Evolutionary conservation across 2,329 filamentous ascomycete species (phyloP).

Genomic region (Septoria linicola): DNA sequence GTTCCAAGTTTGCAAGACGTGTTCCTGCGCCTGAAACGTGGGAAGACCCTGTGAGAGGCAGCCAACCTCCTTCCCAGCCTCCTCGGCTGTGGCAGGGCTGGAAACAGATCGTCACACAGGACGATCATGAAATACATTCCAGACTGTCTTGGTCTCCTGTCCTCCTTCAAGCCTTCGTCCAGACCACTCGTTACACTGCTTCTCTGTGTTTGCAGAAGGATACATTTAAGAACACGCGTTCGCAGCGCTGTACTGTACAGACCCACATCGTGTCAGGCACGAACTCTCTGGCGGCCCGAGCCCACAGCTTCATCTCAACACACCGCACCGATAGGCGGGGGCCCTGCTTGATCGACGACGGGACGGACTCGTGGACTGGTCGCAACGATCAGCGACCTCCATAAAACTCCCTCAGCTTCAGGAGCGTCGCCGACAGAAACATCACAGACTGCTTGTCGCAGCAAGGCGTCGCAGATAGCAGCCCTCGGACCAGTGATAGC

Average conservation of each 20-base stretch:
- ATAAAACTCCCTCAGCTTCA: not conserved
- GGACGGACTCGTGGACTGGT: not conserved
- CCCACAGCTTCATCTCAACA: not conserved
- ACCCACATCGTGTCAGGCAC: not conserved
- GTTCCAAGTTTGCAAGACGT: no score
- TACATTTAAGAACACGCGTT: no score
- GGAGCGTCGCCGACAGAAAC: not conserved
- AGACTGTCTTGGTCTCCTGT: no score
- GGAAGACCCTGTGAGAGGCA: not conserved
- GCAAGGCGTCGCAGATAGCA: not conserved
- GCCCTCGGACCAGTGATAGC: not conserved
- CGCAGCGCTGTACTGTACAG: no score
- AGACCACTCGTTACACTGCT: no score
- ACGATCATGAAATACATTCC: no score
- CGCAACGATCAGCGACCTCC: slow-evolving; percentile 3
- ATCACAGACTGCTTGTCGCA: not conserved
- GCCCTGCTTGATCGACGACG: slow-evolving; percentile 3
- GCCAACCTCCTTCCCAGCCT: not conserved
- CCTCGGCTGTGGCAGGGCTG: not conserved
- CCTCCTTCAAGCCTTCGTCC: no score
- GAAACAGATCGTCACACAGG: not conserved
- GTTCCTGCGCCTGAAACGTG: no score
- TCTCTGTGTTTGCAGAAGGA: no score
- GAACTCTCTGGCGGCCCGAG: slow-evolving; percentile 1
- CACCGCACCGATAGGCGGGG: slow-evolving; percentile 5